These are phyloP conservation scores for Ogataea nakhonphanomensis DNA, from an alignment of 805 yeast species.

Conservation along the genomic window DNA sequence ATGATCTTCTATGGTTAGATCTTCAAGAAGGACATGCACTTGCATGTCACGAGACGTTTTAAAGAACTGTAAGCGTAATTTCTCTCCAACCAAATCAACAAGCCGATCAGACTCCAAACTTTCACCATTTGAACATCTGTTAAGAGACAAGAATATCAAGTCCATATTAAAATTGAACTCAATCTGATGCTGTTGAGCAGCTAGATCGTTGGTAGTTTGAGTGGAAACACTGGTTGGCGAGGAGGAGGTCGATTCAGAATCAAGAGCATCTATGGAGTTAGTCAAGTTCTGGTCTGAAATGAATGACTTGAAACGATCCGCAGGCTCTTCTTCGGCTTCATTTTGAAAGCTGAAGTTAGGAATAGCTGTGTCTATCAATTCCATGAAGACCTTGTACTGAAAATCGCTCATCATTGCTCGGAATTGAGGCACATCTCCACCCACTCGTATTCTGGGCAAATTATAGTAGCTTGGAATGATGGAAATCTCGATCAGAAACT, in stretches of 20 bases:
- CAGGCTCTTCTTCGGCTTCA: conserved; percentile 10
- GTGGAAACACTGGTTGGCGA: neutral
- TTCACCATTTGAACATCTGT: conserved; percentile 61
- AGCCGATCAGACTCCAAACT: conserved; percentile 63
- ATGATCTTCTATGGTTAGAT: conserved; percentile 70
- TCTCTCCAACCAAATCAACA: conserved; percentile 69
- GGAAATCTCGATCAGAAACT: conserved; percentile 73
- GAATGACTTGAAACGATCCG: conserved; percentile 20
- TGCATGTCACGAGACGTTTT: conserved; percentile 60
- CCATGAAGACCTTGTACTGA: conserved; percentile 87
- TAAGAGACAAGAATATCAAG: conserved; percentile 55
- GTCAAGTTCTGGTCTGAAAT: conserved; percentile 22
- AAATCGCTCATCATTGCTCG: conserved; percentile 76
- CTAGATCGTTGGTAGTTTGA: conserved; percentile 2
- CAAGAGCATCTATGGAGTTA: conserved; percentile 13
- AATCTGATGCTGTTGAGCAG: conserved; percentile 53
- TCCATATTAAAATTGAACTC: conserved; percentile 74
- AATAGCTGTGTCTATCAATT: conserved; percentile 62
- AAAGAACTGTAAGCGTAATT: conserved; percentile 55
- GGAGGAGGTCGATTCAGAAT: conserved; percentile 15
- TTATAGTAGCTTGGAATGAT: conserved; percentile 78
- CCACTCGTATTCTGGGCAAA: conserved; percentile 66
- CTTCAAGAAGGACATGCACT: conserved; percentile 60
- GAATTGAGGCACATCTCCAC: conserved; percentile 74
- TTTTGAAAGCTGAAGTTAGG: conserved; percentile 45